These are phyloP conservation scores for Backusella psychrophila DNA, from an alignment of 192 early-diverging fungal genomes.

Conservation along the genomic window DNA sequence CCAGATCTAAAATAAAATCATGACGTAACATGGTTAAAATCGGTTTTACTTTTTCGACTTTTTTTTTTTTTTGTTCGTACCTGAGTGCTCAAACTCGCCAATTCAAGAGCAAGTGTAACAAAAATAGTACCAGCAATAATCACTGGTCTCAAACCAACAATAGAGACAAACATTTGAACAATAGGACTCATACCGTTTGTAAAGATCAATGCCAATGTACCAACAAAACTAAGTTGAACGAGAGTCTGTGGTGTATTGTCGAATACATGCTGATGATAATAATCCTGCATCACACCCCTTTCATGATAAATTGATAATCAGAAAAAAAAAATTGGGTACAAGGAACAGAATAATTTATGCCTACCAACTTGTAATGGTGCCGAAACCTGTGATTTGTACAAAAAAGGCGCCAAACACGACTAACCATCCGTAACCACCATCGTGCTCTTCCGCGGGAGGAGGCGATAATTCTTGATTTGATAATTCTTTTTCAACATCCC, in stretches of 20 bases:
- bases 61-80: not conserved
- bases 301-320: not conserved
- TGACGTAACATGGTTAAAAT: too few species aligned
- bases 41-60: not conserved
- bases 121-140: conserved; percentile 13
- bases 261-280: conserved; percentile 26
- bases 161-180: conserved; percentile 17
- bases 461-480: not conserved
- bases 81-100: conserved; percentile 18
- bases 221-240: conserved; percentile 30
- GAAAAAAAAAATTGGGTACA: not conserved
- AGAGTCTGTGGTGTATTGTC: conserved; percentile 7
- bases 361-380: conserved; percentile 12
- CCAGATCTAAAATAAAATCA: conserved; percentile 45
- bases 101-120: conserved; percentile 13
- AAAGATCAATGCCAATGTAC: conserved; percentile 13
- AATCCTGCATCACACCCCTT: conserved; percentile 35
- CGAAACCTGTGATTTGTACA: conserved; percentile 28
- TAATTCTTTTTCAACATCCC: not conserved
- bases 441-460: conserved; percentile 12
- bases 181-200: conserved; percentile 20
- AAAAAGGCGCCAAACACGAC: conserved; percentile 41
- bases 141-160: conserved; percentile 10
- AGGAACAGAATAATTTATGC: not conserved
- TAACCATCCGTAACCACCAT: conserved; percentile 43